Percentiles rank a stretch among this genome's conserved stretches.
Conservation (phyloP, 2,329 filamentous ascomycete species). For the Tothia fuscella region DNA sequence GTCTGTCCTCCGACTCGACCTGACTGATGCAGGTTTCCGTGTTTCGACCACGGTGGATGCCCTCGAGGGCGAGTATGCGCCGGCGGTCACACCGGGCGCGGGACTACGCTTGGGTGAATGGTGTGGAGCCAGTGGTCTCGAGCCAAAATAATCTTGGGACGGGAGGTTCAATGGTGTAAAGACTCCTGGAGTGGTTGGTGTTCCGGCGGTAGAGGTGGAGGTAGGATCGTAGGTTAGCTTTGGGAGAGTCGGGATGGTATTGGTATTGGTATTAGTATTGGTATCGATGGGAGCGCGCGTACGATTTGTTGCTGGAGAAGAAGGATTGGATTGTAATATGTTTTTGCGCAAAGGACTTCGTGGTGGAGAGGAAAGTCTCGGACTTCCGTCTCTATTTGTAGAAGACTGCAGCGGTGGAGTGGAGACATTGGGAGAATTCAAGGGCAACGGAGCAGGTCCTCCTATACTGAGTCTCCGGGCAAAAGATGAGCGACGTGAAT, state of each 20-base stretch:
- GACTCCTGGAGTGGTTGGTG: slow-evolving; percentile 3
- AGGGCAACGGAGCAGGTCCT: background rate
- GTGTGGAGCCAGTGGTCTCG: no score
- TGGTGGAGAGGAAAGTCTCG: background rate
- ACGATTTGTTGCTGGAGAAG: slow-evolving; percentile 7
- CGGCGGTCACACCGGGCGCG: background rate
- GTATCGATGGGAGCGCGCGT: slow-evolving; percentile 17
- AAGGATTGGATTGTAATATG: background rate
- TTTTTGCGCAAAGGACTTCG: background rate
- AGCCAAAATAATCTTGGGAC: no score
- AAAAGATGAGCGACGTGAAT: slow-evolving; percentile 1
- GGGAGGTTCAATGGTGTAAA: background rate
- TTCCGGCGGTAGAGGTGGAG: slow-evolving; percentile 1
- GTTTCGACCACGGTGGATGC: no score
- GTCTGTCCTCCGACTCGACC: slow-evolving; percentile 21
- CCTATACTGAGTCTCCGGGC: slow-evolving; percentile 1
- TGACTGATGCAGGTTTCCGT: background rate
- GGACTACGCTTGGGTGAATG: slow-evolving; percentile 1
- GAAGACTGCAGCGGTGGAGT: background rate
- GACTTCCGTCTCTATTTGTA: background rate
- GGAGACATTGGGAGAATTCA: slow-evolving; percentile 5
- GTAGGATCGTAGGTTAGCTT: slow-evolving; percentile 10
- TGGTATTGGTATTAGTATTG: slow-evolving; percentile 16
- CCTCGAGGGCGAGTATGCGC: background rate
- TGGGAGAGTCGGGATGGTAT: slow-evolving; percentile 12